A percentile compares a stretch with the other conserved stretches of the same genome.
These are phyloP conservation scores for Ceratopteris richardii DNA, from an alignment of 75 land plant genomes.

Conservation along the genomic window DNA sequence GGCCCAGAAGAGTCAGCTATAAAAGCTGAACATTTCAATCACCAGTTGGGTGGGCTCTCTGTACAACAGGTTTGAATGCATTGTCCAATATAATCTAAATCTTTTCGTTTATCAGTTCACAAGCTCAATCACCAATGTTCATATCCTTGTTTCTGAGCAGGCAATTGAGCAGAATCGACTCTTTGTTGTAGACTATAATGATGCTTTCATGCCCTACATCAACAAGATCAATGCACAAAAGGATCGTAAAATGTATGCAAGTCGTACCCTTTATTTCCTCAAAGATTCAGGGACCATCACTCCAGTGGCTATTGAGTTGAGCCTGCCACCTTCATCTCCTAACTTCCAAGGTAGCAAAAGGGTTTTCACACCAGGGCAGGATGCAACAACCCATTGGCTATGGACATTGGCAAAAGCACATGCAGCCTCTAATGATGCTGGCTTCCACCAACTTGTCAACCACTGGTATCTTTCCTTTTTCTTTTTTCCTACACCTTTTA, in stretches of 20 bases:
- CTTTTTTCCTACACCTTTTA: too few species aligned
- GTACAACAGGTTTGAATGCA: slow-evolving; percentile 13
- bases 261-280: slow-evolving; percentile 24
- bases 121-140: neutral
- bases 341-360: slow-evolving; percentile 14
- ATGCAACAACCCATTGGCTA: slow-evolving; percentile 56
- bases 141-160: slow-evolving; percentile 7
- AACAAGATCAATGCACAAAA: slow-evolving; percentile 12
- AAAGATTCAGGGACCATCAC: slow-evolving; percentile 15
- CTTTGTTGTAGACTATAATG: slow-evolving; percentile 24
- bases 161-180: slow-evolving; percentile 14
- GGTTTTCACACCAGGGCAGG: slow-evolving; percentile 44
- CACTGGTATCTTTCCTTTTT: slow-evolving; percentile 39
- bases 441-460: slow-evolving; percentile 60
- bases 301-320: slow-evolving; percentile 26
- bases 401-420: slow-evolving; percentile 77
- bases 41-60: slow-evolving; percentile 8
- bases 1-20: slow-evolving; percentile 18
- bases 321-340: slow-evolving; percentile 22
- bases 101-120: neutral
- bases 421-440: slow-evolving; percentile 58
- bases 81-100: neutral
- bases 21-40: slow-evolving; percentile 5
- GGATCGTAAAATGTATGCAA: slow-evolving; percentile 15
- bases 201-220: slow-evolving; percentile 20